These are phyloP conservation scores for Isabelozyma gotoi DNA, from an alignment of 805 yeast species.

Conservation along the genomic window DNA sequence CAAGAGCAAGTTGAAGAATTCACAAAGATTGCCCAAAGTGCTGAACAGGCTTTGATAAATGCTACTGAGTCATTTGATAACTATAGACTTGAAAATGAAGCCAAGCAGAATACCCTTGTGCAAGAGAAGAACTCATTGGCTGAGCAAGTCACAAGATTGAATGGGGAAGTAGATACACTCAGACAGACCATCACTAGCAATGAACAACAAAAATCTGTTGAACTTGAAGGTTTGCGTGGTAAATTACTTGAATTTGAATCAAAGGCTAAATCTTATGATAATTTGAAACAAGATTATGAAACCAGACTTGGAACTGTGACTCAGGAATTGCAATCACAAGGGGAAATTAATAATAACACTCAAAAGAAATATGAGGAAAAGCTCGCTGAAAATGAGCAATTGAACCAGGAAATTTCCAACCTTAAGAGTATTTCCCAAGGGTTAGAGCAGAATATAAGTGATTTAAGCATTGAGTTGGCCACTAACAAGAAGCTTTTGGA, in stretches of 20 bases:
- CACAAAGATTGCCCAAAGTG: constrained; percentile 59
- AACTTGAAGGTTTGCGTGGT: constrained; percentile 25
- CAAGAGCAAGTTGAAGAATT: constrained; percentile 60
- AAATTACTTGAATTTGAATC: constrained; percentile 17
- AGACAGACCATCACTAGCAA: constrained; percentile 18
- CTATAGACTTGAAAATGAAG: constrained; percentile 25
- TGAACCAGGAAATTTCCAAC: constrained; percentile 30
- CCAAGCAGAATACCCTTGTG: constrained; percentile 15
- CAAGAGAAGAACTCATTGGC: constrained; percentile 23
- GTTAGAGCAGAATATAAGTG: constrained; percentile 11
- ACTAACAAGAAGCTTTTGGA: constrained; percentile 10
- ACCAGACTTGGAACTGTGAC: constrained; percentile 24
- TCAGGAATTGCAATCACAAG: constrained; percentile 41
- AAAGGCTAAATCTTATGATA: constrained; percentile 36
- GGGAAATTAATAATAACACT: constrained; percentile 44
- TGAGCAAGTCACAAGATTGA: constrained; percentile 18
- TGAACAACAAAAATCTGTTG: constrained; percentile 17
- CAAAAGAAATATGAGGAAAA: constrained; percentile 58
- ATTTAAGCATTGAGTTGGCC: constrained; percentile 10
- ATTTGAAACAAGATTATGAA: constrained; percentile 30
- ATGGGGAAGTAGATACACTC: constrained; percentile 18
- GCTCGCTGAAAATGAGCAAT: constrained; percentile 53
- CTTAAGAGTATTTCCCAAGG: constrained; percentile 16
- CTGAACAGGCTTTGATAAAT: constrained; percentile 62
- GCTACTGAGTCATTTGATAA: constrained; percentile 54